Conservation (phyloP, 495 filamentous ascomycete species). For the Xylaria intraflava region DNA sequence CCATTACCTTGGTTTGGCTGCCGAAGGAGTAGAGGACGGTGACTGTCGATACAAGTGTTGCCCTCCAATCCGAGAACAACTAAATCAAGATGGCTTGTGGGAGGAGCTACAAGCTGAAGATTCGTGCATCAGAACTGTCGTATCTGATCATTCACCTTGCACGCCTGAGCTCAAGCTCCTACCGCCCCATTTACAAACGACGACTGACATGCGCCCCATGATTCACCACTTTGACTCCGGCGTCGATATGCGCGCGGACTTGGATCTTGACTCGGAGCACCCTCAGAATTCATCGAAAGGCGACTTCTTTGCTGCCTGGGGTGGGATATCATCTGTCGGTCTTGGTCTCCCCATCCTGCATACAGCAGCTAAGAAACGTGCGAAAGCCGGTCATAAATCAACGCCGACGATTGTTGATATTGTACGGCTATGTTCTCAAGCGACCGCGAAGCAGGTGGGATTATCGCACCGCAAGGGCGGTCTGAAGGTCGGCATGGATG, state of each 20-base stretch:
- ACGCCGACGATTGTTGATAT: conserved; percentile 60
- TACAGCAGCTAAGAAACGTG: conserved; percentile 62
- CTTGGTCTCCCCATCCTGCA: conserved; percentile 86
- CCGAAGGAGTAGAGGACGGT: conserved; percentile 78
- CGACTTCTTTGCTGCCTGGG: conserved; percentile 95
- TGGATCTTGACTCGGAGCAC: background rate
- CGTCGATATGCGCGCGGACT: conserved; percentile 36
- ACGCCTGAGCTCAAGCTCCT: conserved; percentile 91
- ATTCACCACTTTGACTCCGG: conserved; percentile 43
- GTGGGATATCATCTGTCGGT: conserved; percentile 89
- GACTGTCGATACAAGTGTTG: conserved; percentile 98
- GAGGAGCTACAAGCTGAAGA: conserved; percentile 63
- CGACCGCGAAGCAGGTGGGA: conserved; percentile 88
- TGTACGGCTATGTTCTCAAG: conserved; percentile 74
- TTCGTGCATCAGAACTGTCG: conserved; percentile 83
- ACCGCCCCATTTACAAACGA: conserved; percentile 51
- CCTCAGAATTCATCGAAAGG: conserved; percentile 37
- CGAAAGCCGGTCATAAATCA: conserved; percentile 36
- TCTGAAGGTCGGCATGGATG: conserved; percentile 78
- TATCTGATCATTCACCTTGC: conserved; percentile 96
- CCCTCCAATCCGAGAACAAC: conserved; percentile 78
- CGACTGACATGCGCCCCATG: conserved; percentile 22
- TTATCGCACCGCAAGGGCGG: conserved; percentile 77
- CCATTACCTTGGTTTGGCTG: conserved; percentile 90
- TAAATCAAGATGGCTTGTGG: conserved; percentile 89